Base-by-base conservation (phyloP, 257 asterid species). In the Solanum sparsipilum region DNA sequence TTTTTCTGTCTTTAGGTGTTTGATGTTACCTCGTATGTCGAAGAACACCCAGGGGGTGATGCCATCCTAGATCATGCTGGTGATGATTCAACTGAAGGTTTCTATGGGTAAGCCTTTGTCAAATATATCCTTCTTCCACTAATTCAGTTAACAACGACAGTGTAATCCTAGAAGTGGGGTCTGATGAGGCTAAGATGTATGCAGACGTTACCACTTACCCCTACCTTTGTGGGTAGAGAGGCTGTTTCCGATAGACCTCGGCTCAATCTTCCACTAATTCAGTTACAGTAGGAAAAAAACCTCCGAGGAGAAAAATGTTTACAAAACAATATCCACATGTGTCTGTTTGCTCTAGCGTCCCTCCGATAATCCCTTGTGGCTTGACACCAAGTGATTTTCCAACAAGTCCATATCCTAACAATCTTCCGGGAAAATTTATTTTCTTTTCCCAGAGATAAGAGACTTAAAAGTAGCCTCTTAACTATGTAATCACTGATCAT, bases 11-110 rank as follows among this genome's bases (percentile, higher is more conserved):
- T 39, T 52, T 88, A 97, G 99, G 99, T 97, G 46, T 97, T 93
- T 56, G 99, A 97, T 92, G 98, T 97, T 87, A 94, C 99, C 46
- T 90, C 98, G 25, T 97, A 95, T 46, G 98, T 97, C 13, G 99
- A 97, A 91, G 99, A 95, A 89, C 99, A 97, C 89, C 99, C 99
- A 7, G 99, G 99, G 67, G 99, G 99, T 70, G 98, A 97, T 90
- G 99, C 98, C 87, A 97, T 97, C 90, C 92, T 97, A 63, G 91
- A 86, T 9, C 98, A 97, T 90, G 99, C 98, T 46, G 99, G 99
- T 87, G 97, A 93, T 86, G 99, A 97, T 90, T 94, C 99, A 32
- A 97, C 99, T 21, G 92, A 93, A 89, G 98, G 99, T 29, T 97
- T 96, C 91, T 96, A 78, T 3, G 98, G 98, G 98, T 93, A 93